Evolutionary conservation across 2,329 filamentous ascomycete genomes (phyloP), one percentile per base, ranked within the genome.

Genomic region (Aurifilum marmelostoma): DNA sequence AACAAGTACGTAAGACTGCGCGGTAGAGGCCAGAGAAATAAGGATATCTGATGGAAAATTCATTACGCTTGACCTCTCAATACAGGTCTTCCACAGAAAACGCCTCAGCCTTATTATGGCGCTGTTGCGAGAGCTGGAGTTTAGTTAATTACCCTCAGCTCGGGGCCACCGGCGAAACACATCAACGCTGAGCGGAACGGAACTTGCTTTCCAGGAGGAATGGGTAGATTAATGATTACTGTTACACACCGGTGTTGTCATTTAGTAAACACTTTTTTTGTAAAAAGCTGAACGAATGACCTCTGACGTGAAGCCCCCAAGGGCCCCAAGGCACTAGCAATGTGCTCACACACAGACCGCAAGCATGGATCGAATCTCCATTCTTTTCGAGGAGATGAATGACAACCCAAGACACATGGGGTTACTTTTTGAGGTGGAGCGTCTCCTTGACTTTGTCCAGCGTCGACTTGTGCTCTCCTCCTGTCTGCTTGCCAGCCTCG

Each of bases 371-470:
- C n/a, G 3, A 14, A 27, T 54, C 27, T 56, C 24, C 1, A 14
- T 34, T 34, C 34, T 34, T 34, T 34, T 34, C 34, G 34, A 34
- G 34, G n/a, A n/a, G n/a, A n/a, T n/a, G n/a, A n/a, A n/a, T n/a
- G 34, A 34, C 27, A 24, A 27, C 24, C 12, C 21, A 3, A 21
- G 1, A 14, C 34, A 59, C n/a, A 59, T 37, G 12, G n/a, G 18
- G 6, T 63, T 47, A 67, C 60, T 69, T 69, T 39, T 60, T 69
- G 24, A 67, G 9, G 34, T 69, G 68, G 37, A 69, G 37, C 27
- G 68, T 65, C 41, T 69, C 68, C 65, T 69, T 69, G 65, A 67
- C 41, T 60, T 67, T 69, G 27, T 64, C 60, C 29, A 69, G n/a
- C 24, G 63, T 64, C 29, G 68, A 67, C 59, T 67, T 61, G 41